A percentile compares a stretch with the other conserved stretches of the same genome.
phyloP scores from a whole-genome alignment of 23 red algal species.

The Cyanidiococcus yangmingshanensis region DNA sequence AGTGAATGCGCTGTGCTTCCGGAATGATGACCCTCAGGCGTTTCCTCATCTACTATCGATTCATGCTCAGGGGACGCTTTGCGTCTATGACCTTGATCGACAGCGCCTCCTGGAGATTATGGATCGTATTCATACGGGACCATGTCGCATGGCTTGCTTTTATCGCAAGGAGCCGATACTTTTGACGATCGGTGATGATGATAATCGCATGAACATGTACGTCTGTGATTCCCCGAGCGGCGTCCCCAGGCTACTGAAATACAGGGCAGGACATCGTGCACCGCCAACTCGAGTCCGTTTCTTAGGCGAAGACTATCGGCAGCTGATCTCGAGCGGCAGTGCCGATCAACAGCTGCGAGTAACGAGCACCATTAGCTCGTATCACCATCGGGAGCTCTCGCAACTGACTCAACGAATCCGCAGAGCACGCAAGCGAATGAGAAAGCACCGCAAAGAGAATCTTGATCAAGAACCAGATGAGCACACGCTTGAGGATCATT shows the following conservation, averaged over 20 bases:
- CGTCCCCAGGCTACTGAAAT: conserved; percentile 44
- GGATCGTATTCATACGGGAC: conserved; percentile 40
- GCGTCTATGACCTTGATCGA: conserved; percentile 61
- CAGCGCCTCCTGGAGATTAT: conserved; percentile 29
- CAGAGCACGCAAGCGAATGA: conserved; percentile 8
- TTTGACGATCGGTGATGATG: conserved; percentile 52
- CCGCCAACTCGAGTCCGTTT: conserved; percentile 68
- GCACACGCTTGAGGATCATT: conserved; percentile 3
- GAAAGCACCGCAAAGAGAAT: conserved; percentile 23
- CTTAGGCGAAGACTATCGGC: conserved; percentile 53
- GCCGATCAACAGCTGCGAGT: conserved; percentile 53
- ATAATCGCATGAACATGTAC: conserved; percentile 91
- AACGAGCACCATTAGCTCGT: conserved; percentile 51
- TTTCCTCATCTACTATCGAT: conserved; percentile 38
- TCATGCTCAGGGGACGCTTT: conserved; percentile 42
- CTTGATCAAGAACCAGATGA: conserved; percentile 33
- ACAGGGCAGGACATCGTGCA: conserved; percentile 52
- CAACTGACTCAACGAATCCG: conserved; percentile 24
- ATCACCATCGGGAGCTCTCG: conserved; percentile 51
- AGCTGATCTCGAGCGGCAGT: conserved; percentile 70
- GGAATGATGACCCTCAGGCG: conserved; percentile 49
- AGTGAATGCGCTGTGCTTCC: conserved; percentile 52
- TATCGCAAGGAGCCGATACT: conserved; percentile 49
- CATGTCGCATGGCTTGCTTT: conserved; percentile 46
- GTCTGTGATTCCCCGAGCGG: conserved; percentile 41